Evolutionary conservation across 768 basidiomycete genomes (phyloP).

Genomic region (Lenzites betulinus): DNA sequence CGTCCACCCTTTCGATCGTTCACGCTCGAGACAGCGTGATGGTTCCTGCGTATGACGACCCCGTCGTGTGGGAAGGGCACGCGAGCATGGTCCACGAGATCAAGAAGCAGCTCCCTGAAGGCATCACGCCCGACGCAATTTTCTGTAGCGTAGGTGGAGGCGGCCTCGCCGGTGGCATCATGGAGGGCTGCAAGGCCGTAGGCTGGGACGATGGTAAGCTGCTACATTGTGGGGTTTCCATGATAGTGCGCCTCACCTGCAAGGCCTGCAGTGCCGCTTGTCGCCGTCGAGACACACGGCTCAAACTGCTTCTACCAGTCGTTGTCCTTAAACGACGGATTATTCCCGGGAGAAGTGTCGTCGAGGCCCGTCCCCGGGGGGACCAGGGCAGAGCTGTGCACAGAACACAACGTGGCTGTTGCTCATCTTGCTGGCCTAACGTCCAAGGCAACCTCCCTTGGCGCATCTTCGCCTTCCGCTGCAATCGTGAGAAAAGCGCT

Average conservation of each 20-base stretch:
- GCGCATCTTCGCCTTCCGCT: constrained; percentile 65
- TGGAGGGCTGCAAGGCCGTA: constrained; percentile 61
- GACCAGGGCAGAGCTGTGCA: constrained; percentile 44
- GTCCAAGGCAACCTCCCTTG: constrained; percentile 71
- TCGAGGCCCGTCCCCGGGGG: constrained; percentile 38
- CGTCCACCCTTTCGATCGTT: background rate
- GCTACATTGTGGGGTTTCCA: background rate
- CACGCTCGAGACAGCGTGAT: constrained; percentile 47
- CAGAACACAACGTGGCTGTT: constrained; percentile 48
- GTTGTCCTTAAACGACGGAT: constrained; percentile 53
- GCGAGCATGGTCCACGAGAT: constrained; percentile 74
- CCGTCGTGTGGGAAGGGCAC: constrained; percentile 73
- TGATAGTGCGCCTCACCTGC: background rate
- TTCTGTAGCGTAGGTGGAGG: constrained; percentile 81
- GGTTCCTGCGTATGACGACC: constrained; percentile 73
- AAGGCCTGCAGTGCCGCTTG: constrained; percentile 52
- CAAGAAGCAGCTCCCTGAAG: constrained; percentile 46
- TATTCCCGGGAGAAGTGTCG: constrained; percentile 40
- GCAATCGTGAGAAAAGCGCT: constrained; percentile 67
- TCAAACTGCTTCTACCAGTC: constrained; percentile 76
- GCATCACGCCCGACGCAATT: constrained; percentile 61
- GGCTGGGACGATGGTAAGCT: constrained; percentile 69
- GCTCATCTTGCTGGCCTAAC: constrained; percentile 59
- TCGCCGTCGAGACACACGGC: constrained; percentile 71
- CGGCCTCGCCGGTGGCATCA: constrained; percentile 69